A percentile compares a stretch with the other conserved stretches of the same genome.
phyloP scores from a whole-genome alignment of 768 basidiomycete genomes.

The Cystobasidium tubakii region DNA sequence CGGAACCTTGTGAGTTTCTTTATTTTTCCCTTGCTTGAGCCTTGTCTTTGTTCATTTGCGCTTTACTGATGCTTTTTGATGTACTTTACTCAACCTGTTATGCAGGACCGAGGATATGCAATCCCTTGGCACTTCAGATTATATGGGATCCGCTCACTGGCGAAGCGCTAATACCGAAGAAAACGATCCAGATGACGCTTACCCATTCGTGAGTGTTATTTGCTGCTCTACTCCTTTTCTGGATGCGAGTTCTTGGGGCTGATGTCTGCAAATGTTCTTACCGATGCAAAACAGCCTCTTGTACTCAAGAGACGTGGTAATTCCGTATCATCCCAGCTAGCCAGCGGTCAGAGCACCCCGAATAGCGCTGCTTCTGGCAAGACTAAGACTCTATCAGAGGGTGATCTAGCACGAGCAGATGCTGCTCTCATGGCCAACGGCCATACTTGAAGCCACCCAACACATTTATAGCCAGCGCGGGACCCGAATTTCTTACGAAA shows the following conservation, averaged over 20 bases:
- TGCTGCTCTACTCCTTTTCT: no score
- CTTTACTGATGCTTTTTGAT: not conserved
- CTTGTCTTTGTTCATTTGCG: slow-evolving; percentile 13
- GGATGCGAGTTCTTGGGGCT: no score
- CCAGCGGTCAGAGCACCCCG: slow-evolving; percentile 69
- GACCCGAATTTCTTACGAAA: no score
- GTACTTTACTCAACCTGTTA: no score
- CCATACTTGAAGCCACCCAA: slow-evolving; percentile 1
- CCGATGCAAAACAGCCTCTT: slow-evolving; percentile 51
- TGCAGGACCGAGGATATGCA: slow-evolving; percentile 70
- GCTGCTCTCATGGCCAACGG: slow-evolving; percentile 59
- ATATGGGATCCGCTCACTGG: slow-evolving; percentile 62
- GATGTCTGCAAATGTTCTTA: no score
- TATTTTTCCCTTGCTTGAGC: slow-evolving; percentile 42
- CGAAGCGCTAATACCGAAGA: slow-evolving; percentile 49
- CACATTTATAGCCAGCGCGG: no score
- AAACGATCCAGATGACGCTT: slow-evolving; percentile 83
- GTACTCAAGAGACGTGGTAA: slow-evolving; percentile 72
- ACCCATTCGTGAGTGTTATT: slow-evolving; percentile 54
- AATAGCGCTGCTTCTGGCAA: slow-evolving; percentile 57
- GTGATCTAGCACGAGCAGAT: slow-evolving; percentile 79
- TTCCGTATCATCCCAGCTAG: slow-evolving; percentile 57
- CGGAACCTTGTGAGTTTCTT: slow-evolving; percentile 55
- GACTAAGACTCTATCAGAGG: slow-evolving; percentile 69
- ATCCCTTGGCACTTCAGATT: slow-evolving; percentile 75